Base-by-base conservation (phyloP, 352 stramenopile species). In the Globisporangium abappressorium region DNA sequence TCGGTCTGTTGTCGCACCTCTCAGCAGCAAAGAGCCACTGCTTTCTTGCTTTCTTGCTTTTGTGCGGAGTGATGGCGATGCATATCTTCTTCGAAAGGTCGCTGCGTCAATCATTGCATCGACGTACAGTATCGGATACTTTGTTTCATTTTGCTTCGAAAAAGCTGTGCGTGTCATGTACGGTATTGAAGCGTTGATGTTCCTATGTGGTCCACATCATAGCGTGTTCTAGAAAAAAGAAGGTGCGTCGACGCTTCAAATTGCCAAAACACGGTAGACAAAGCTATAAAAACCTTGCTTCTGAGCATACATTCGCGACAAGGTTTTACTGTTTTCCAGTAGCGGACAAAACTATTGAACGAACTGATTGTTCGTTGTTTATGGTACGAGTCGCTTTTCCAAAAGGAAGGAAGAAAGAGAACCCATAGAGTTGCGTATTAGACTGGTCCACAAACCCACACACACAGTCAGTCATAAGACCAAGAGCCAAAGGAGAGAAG, bases 71-170 rank as follows among this genome's bases (percentile, higher is more conserved):
- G 49, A 18, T 33, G 22, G 3, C 11, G 11, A 18, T 38, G 30
- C 30, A 43, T 60, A 60, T 60, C 55, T 60, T 63, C 36, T 1
- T 53, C 57, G 57, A 63, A 63, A 63, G 34, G 57, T 63, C 57
- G 57, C n/a, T 2, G 8, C 30, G 56, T 56, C 41, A 57, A 43
- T 66, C 60, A 66, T 58, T 66, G 18, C 18, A 53, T 9, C 7
- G 8, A 46, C 15, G 12, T 49, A 66, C 43, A 54, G 43, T 26
- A 12, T 28, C n/a, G 8, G 41, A 57, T 24, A 57, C 38, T 18
- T 47, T 57, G 26, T 18, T 56, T 55, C 5, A 22, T 15, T 22
- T n/a, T 49, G 41, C 41, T 22, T 49, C 41, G 41, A 49, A 22
- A 49, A 26, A 34, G 20, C 3, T 53, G 20, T 7, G 4, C 14